Conservation (phyloP, 306 rosid genomes). For the Argentina anserina region DNA sequence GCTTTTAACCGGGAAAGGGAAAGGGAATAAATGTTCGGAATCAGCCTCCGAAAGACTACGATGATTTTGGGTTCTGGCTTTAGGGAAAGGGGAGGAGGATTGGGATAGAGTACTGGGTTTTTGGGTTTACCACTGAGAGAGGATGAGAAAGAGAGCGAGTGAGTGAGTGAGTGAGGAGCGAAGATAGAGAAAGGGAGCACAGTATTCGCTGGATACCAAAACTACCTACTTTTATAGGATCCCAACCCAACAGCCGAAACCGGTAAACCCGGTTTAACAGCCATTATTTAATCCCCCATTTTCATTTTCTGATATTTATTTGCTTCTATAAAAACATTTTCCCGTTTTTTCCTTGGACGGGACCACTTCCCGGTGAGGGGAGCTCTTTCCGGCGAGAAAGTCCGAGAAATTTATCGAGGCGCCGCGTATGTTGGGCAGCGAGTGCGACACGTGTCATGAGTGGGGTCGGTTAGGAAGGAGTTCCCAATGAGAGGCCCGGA, state of each 20-base stretch:
- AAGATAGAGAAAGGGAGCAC: slow-evolving; percentile 2
- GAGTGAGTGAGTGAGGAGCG: neutral
- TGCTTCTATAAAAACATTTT: neutral
- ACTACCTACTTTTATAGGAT: slow-evolving; percentile 59
- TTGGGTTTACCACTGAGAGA: neutral
- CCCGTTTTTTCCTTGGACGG: neutral
- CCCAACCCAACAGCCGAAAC: slow-evolving; percentile 42
- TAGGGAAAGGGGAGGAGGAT: neutral
- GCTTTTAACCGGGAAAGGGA: slow-evolving; percentile 46
- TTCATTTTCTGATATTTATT: neutral
- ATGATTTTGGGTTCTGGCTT: neutral
- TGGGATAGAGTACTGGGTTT: neutral
- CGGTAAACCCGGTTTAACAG: slow-evolving; percentile 28
- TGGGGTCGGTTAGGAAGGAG: neutral
- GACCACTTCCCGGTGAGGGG: neutral
- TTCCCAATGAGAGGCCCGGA: slow-evolving; percentile 20
- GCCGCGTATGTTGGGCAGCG: slow-evolving; percentile 31
- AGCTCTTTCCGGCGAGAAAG: slow-evolving; percentile 5
- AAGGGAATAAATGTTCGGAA: slow-evolving; percentile 30
- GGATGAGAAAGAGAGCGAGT: neutral
- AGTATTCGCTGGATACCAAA: slow-evolving; percentile 11
- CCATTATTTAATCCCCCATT: neutral
- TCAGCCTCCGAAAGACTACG: neutral
- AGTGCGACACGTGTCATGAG: slow-evolving; percentile 26
- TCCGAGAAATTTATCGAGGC: slow-evolving; percentile 22